Conservation (phyloP, 148 eudicot genomes). For the Nyssa sinensis region DNA sequence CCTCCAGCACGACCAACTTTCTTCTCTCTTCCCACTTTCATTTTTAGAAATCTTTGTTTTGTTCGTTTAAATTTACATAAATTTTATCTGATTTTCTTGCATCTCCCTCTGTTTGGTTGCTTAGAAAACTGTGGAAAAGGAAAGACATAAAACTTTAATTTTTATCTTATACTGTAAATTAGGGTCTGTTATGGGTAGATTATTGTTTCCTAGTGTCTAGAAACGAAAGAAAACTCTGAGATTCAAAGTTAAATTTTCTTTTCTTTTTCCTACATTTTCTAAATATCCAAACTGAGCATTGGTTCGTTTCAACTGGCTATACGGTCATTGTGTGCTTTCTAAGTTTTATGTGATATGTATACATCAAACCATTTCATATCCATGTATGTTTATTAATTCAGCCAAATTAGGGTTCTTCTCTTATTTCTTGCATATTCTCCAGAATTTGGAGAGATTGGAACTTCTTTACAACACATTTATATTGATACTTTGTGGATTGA, state of each 20-base stretch:
- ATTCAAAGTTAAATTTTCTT: background rate
- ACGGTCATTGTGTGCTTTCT: background rate
- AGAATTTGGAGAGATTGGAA: background rate
- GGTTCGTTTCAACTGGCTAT: background rate
- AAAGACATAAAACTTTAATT: background rate
- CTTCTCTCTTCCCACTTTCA: too few relatives aligned
- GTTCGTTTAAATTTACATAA: background rate
- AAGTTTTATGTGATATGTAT: background rate
- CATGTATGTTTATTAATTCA: background rate
- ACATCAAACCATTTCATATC: background rate
- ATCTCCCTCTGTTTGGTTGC: background rate
- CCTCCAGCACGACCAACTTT: too few relatives aligned
- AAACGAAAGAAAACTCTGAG: background rate
- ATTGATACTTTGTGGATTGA: background rate
- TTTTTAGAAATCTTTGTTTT: background rate
- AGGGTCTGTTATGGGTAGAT: background rate
- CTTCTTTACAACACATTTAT: background rate
- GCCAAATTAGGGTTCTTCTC: background rate
- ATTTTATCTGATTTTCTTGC: background rate
- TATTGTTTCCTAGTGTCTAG: background rate
- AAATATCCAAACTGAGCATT: conserved; percentile 1
- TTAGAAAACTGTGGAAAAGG: background rate
- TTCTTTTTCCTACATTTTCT: background rate
- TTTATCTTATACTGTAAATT: background rate
- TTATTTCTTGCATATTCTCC: too few relatives aligned